Evolutionary conservation across 306 rosid species (phyloP).

Genomic region (Ziziphus jujuba): DNA sequence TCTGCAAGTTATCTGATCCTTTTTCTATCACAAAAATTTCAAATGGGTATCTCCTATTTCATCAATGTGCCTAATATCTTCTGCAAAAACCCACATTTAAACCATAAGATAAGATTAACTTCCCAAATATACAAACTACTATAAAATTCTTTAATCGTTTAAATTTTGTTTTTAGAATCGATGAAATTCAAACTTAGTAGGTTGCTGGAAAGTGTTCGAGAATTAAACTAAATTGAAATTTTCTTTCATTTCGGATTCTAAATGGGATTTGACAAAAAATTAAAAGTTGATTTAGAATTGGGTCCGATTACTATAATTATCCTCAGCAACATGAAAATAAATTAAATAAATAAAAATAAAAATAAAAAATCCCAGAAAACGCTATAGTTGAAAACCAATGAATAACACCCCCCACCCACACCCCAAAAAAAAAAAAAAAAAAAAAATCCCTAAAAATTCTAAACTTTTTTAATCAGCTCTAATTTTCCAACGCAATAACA

Average conservation of each 20-base stretch:
- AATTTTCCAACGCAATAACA: background rate
- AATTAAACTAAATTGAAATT: background rate
- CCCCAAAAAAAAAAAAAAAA: no score
- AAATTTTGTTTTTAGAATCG: background rate
- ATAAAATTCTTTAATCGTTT: background rate
- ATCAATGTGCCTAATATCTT: constrained; percentile 20
- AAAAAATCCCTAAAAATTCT: constrained; percentile 1
- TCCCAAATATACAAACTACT: constrained; percentile 13
- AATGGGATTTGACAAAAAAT: no score
- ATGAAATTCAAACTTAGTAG: background rate
- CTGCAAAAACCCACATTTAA: constrained; percentile 38
- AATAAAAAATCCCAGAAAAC: background rate
- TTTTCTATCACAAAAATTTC: constrained; percentile 32
- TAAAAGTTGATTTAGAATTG: background rate
- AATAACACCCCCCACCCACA: no score
- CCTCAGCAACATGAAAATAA: no score
- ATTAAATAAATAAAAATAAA: no score
- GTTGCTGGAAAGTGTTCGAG: background rate
- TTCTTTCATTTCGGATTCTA: background rate
- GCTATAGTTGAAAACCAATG: background rate
- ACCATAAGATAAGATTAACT: constrained; percentile 18
- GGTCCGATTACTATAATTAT: background rate
- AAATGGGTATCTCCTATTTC: constrained; percentile 28
- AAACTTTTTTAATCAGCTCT: constrained; percentile 3
- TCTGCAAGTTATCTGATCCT: constrained; percentile 35